Evolutionary conservation across 2,329 filamentous ascomycete species (phyloP), one percentile per base, ranked within the genome.

Genomic region (Hirsutella thompsonii): DNA sequence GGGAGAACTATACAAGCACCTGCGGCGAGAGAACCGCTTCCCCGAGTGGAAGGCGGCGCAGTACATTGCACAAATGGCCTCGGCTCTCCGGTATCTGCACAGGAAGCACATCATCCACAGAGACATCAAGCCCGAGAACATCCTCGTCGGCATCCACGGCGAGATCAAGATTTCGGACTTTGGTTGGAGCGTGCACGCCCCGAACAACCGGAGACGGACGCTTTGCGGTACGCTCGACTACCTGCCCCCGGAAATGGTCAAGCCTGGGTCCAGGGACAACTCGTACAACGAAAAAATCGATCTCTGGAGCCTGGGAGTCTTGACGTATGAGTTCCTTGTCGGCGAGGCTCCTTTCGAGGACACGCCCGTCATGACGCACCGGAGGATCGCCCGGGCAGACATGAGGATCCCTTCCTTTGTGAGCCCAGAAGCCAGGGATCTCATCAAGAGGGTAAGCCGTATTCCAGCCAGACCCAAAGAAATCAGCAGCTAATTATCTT

Each of bases 81-180:
- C 47, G 8, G 52, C 55, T 1, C 41, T 59, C 40, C 41, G 37
- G 2, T 56, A 58, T 33, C 47, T 59, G 28, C 55, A 58, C 46
- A 42, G 52, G 8, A 58, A 58, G 45, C 47, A 57, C 26, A 49
- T 60, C 14, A 58, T 57, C 5, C 57, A 58, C 39, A 51, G 56
- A n/a, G 52, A 54, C 32, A 57, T 57, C 39, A 59, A 60, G 52
- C 56, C 57, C 3, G 55, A 58, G 44, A 60, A 61, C 32, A 58
- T 62, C 18, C 47, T 61, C 5, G 49, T 61, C 1, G 90, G 90
- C 13, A 88, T 96, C 45, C 90, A 96, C 57, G 92, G 89, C 49
- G 92, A 98, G 69, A 89, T 98, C 67, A 98, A 98, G 64, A 89
- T 98, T 55, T 93, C 87, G 4, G 92, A 98, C 62, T 98, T 96